Conservation (phyloP, 2,329 filamentous ascomycete genomes). For the Calycina marina region DNA sequence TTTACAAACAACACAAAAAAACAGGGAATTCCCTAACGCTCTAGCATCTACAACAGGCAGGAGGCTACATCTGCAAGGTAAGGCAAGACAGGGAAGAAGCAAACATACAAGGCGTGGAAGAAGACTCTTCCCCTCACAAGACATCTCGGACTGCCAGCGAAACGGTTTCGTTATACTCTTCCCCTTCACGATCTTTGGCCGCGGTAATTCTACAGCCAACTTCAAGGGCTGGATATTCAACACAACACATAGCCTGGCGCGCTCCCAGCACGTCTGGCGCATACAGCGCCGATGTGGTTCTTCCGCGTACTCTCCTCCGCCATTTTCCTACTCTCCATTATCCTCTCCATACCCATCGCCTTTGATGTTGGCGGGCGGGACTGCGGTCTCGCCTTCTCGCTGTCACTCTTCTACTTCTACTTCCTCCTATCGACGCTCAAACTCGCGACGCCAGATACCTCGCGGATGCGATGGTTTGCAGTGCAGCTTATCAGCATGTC, state of each 20-base stretch:
- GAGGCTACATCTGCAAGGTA: too few species aligned
- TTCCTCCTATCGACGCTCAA: conserved; percentile 72
- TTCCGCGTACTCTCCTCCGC: conserved; percentile 66
- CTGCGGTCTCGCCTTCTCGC: conserved; percentile 85
- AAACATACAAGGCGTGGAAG: too few species aligned
- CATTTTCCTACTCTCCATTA: conserved; percentile 78
- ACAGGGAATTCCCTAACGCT: too few species aligned
- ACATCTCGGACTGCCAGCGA: too few species aligned
- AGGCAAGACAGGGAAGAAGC: too few species aligned
- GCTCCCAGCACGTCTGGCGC: conserved; percentile 32
- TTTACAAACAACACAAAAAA: too few species aligned
- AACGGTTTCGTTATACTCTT: too few species aligned
- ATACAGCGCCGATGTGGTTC: conserved; percentile 61
- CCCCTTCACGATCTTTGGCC: too few species aligned
- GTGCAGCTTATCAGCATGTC: conserved; percentile 55
- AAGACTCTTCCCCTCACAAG: too few species aligned
- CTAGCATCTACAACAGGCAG: too few species aligned
- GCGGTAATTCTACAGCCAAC: too few species aligned
- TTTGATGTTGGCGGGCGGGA: conserved; percentile 96
- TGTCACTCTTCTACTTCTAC: conserved; percentile 81
- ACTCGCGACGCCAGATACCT: conserved; percentile 65
- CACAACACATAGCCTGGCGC: conserved; percentile 23
- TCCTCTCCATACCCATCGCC: conserved; percentile 89
- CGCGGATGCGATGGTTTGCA: conserved; percentile 58
- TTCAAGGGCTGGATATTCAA: too few species aligned